Base-by-base conservation (phyloP, 2,329 filamentous ascomycete genomes). In the Dryadomyces sulphureus region DNA sequence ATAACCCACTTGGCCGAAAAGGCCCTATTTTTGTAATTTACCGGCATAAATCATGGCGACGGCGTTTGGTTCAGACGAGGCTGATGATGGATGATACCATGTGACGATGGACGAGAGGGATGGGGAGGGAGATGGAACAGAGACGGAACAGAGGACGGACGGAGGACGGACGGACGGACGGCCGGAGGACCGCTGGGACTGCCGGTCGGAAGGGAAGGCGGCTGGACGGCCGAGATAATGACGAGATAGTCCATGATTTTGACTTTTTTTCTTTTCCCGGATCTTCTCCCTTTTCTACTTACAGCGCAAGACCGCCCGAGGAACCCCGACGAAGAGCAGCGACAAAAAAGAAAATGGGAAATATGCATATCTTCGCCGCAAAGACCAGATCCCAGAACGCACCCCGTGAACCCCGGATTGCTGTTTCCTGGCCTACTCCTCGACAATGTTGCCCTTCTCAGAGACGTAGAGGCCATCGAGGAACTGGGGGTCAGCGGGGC, bases 401-500 rank as follows among this genome's bases (percentile, higher is more conserved):
- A 46, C 34, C 39, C 39, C 32, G 30, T 35, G 24, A 38, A 40
- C 17, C 30, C 30, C 44, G 27, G 17, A 32, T 45, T 45, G 35
- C 21, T 38, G 16, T 36, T 43, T 42, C 38, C 12, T 24, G 16
- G 19, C 39, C 38, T 75, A 67, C 56, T 80, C 81, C 64, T 87
- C 83, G 59, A 77, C 75, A 62, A 98, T 81, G 82, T 96, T 94
- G 71, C 84, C 84, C 77, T 87, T 84, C 84, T 98, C 92, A 66
- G 89, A 95, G 64, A 98, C 92, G 78, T 98, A 98, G 70, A 98
- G 79, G 81, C 92, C 92, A 75, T 98, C 93, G 79, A 98, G 81
- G 84, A 98, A 98, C 86, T 93, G 61, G 53, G 20, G 25, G 45
- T 43, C 45, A 56, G 54, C 53, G 60, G 56, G 34, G n/a, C n/a